Evolutionary conservation across 768 basidiomycete species (phyloP).

Genomic region (Nevesoporus exiguus): DNA sequence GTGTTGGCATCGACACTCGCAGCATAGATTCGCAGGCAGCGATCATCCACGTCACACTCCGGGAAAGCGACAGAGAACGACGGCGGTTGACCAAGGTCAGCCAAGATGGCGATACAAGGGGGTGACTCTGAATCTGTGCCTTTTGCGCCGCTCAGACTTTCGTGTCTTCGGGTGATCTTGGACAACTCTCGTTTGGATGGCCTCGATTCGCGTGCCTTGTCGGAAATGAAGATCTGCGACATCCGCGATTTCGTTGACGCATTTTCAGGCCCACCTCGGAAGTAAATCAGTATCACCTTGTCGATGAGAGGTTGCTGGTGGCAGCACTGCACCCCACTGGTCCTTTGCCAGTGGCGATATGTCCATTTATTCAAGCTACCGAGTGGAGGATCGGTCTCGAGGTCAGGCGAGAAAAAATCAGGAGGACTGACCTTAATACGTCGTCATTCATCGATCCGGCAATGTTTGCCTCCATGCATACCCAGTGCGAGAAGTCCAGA

Average conservation of each 20-base stretch:
- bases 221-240: slow-evolving; percentile 21
- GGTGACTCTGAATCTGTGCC: neutral
- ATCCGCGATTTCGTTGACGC: neutral
- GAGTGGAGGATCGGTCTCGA: neutral
- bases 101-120: slow-evolving; percentile 9
- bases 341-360: too few species aligned
- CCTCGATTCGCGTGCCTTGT: slow-evolving; percentile 2
- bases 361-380: slow-evolving; percentile 6
- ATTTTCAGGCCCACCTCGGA: too few species aligned
- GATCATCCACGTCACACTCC: neutral
- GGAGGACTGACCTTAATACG: neutral
- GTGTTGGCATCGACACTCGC: neutral
- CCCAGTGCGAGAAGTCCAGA: slow-evolving; percentile 16
- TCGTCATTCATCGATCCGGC: neutral
- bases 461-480: too few species aligned
- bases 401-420: neutral
- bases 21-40: slow-evolving; percentile 8
- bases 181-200: neutral
- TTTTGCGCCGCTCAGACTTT: neutral
- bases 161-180: neutral
- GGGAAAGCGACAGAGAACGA: slow-evolving; percentile 5
- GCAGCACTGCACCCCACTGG: slow-evolving; percentile 12
- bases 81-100: neutral
- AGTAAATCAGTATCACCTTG: too few species aligned
- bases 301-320: slow-evolving; percentile 4